Conservation (phyloP, 768 basidiomycete genomes). For the Tulasnella sp. region DNA sequence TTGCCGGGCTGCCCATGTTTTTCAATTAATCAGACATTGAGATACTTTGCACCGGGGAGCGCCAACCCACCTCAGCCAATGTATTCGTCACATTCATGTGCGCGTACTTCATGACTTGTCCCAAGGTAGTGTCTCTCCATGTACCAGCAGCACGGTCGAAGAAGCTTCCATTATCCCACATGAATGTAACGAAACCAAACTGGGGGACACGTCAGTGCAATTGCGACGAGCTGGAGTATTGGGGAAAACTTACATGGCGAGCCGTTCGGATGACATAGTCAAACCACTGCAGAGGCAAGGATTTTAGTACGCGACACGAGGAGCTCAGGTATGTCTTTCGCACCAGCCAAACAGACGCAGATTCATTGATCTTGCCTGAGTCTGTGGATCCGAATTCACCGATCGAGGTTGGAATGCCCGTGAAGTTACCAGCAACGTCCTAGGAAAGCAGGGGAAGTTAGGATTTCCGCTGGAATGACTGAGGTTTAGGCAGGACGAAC, state of each 20-base stretch:
- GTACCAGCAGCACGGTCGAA: background rate
- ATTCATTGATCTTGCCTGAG: background rate
- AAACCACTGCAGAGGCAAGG: background rate
- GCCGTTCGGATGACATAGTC: slow-evolving; percentile 14
- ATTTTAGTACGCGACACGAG: background rate
- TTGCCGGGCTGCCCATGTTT: background rate
- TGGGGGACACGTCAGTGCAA: background rate
- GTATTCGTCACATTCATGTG: background rate
- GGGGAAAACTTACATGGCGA: background rate
- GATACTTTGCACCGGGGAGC: background rate
- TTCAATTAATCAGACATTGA: too few relatives aligned
- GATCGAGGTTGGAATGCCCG: background rate
- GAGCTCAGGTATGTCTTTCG: background rate
- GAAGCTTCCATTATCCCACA: slow-evolving; percentile 9
- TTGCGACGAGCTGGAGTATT: background rate
- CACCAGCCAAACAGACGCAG: background rate
- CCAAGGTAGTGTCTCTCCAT: background rate
- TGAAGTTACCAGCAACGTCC: background rate
- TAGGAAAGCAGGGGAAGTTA: background rate
- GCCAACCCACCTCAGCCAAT: background rate
- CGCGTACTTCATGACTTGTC: background rate
- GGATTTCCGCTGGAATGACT: background rate
- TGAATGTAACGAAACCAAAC: background rate
- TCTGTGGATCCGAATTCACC: background rate
- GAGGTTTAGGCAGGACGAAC: background rate